A percentile compares a stretch with the other conserved stretches of the same genome.
Evolutionary conservation across 257 asterid species (phyloP).

Genomic region (Capsicum chinense): DNA sequence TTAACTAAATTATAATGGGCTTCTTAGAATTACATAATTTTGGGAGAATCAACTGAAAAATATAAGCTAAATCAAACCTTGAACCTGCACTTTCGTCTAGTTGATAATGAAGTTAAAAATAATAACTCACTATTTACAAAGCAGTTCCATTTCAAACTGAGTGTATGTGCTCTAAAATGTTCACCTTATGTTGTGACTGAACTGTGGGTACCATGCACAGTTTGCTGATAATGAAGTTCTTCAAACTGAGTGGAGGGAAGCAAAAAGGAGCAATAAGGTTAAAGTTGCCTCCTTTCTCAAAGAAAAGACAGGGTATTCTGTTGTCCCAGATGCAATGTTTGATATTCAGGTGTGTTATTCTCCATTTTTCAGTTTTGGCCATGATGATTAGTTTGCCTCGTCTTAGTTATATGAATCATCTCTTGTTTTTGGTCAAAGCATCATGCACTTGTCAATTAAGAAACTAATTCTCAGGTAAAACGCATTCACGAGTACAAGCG

Average conservation of each 20-base stretch:
- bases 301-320: constrained; percentile 77
- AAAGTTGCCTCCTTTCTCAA: constrained; percentile 69
- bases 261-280: constrained; percentile 67
- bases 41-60: neutral
- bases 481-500: constrained; percentile 70
- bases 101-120: neutral
- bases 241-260: constrained; percentile 77
- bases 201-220: constrained; percentile 47
- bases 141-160: neutral
- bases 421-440: neutral
- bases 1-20: neutral
- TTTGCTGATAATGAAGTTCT: constrained; percentile 82
- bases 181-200: constrained; percentile 30
- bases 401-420: constrained; percentile 16
- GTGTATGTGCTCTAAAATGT: neutral
- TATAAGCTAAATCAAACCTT: neutral
- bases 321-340: constrained; percentile 84
- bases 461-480: constrained; percentile 49
- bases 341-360: constrained; percentile 72
- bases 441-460: constrained; percentile 16
- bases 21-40: neutral
- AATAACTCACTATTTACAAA: neutral
- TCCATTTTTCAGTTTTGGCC: constrained; percentile 26
- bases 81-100: neutral
- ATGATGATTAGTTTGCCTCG: neutral